Base-by-base conservation (phyloP, 179 eudicot genomes). In the Silene coronaria region DNA sequence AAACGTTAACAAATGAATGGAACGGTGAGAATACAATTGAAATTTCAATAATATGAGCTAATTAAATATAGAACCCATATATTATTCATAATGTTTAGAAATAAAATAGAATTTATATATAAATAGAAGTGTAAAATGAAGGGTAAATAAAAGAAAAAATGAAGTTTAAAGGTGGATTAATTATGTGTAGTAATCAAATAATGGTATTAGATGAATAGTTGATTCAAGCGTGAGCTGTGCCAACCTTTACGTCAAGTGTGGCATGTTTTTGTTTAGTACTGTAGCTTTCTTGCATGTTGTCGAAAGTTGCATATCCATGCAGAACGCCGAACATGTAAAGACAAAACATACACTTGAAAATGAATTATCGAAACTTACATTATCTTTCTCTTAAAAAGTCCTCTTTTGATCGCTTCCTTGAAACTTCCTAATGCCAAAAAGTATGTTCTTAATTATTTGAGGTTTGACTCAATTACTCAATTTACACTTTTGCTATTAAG, bases 381-480 rank as follows among this genome's bases (percentile, higher is more conserved):
- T 24, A 70, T 51, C 19, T 51, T 51, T 51, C 57, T 14, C 57
- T 51, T 51, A 16, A 51, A 70, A 70, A 70, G 48, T 51, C 12
- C 0, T 61, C 34, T 7, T 45, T 34, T 73, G 32, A 73, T 59
- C 67, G 21, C n/a, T 59, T 61, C 55, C 26, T 1, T 73, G 76
- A 23, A 46, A 19, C 75, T 79, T 79, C 81, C 19, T 68, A 12
- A 72, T 59, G 32, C 55, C 55, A 32, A 68, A 59, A 60, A 27
- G 27, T 16, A 16, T 26, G 0, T 53, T 9, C 38, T 23, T 22
- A 13, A 68, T 67, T 38, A 79, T 74, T 57, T 32, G 2, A 46
- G 26, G 51, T 68, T 79, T 74, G 81, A 79, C 74, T 74, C 34
- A 13, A 75, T 21, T 30, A 79, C 74, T 74, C 34, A 13, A 75